A percentile compares a stretch with the other conserved stretches of the same genome.
Evolutionary conservation across 768 basidiomycete genomes (phyloP).

Genomic region (Fibroporia radiculosa): DNA sequence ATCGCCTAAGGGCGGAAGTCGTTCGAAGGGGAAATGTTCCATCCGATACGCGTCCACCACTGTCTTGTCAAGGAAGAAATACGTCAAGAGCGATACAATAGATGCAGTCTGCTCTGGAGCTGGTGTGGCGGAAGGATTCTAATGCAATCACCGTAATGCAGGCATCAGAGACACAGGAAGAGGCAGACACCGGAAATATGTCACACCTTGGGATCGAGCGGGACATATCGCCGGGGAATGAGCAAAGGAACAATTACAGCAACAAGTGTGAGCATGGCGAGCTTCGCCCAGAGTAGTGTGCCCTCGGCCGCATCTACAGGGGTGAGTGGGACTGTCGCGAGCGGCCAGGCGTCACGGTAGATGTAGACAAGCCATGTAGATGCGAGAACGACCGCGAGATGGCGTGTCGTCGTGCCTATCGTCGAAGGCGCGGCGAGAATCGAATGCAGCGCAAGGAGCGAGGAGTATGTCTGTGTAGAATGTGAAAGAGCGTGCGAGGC

Average conservation of each 20-base stretch:
- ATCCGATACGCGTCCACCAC: constrained; percentile 21
- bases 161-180: not conserved
- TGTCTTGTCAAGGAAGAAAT: constrained; percentile 31
- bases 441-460: constrained; percentile 17
- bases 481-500: not conserved
- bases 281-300: constrained; percentile 45
- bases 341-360: constrained; percentile 55
- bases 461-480: constrained; percentile 16
- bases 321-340: constrained; percentile 42
- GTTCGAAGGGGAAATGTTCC: constrained; percentile 21
- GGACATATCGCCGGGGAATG: constrained; percentile 49
- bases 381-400: constrained; percentile 43
- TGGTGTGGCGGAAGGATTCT: constrained; percentile 13
- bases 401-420: constrained; percentile 25
- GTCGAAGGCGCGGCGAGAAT: constrained; percentile 6
- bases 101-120: constrained; percentile 40
- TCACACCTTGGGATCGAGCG: constrained; percentile 45
- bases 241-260: constrained; percentile 45
- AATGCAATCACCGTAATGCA: constrained; percentile 19
- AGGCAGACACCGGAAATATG: not conserved
- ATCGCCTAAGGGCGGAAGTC: constrained; percentile 26
- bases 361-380: constrained; percentile 39
- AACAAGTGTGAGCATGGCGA: constrained; percentile 36
- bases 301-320: constrained; percentile 47
- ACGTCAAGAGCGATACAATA: constrained; percentile 28